Evolutionary conservation across 2,329 filamentous ascomycete species (phyloP).

Genomic region (Ceratocystis diversiconidia): DNA sequence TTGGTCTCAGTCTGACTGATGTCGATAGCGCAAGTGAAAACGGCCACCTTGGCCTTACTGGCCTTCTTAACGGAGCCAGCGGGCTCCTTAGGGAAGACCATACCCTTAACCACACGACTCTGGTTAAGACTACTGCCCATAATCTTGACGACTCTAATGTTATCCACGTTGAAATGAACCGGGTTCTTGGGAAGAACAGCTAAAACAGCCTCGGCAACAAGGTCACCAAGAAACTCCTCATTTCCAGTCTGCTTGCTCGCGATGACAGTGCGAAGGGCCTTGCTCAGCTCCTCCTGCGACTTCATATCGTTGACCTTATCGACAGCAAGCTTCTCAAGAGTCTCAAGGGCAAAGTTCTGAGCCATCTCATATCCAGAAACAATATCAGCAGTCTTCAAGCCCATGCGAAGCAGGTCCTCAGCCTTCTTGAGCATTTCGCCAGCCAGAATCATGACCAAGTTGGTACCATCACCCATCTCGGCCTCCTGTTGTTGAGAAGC

Average conservation of each 20-base stretch:
- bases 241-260: conserved; percentile 92
- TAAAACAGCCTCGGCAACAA: conserved; percentile 75
- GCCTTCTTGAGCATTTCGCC: conserved; percentile 95
- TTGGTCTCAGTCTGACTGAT: conserved; percentile 96
- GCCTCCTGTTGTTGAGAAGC: conserved; percentile 96
- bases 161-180: conserved; percentile 94
- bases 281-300: conserved; percentile 71
- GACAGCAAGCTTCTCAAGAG: conserved; percentile 74
- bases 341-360: conserved; percentile 71
- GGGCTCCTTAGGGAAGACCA: conserved; percentile 97
- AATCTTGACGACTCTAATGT: conserved; percentile 97
- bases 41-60: conserved; percentile 83
- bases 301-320: conserved; percentile 80
- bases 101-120: conserved; percentile 87
- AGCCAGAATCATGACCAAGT: conserved; percentile 88
- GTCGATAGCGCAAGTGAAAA: conserved; percentile 93
- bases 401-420: conserved; percentile 91
- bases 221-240: conserved; percentile 72
- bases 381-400: conserved; percentile 95
- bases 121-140: conserved; percentile 95
- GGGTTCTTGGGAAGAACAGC: conserved; percentile 93
- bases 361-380: conserved; percentile 92
- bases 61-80: conserved; percentile 85
- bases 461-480: conserved; percentile 98
- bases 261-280: conserved; percentile 89